Evolutionary conservation across 495 filamentous ascomycete species (phyloP).

Genomic region (Lophiotrema nucula): DNA sequence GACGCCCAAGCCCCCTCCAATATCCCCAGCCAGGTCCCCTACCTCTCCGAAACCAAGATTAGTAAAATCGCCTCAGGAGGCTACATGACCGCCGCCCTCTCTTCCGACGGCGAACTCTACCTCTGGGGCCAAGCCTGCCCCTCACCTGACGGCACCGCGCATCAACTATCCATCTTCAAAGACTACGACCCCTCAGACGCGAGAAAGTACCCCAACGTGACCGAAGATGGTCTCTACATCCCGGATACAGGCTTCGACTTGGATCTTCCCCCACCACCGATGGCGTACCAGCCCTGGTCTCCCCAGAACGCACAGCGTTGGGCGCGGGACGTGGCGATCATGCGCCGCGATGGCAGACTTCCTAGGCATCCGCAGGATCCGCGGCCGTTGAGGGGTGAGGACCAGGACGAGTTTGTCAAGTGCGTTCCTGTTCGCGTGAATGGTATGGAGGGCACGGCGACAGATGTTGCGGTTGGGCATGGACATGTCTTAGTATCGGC

Average conservation of each 20-base stretch:
- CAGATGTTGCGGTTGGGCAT: slow-evolving; percentile 17
- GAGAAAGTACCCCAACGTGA: neutral
- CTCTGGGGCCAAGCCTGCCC: slow-evolving; percentile 23
- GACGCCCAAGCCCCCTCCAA: neutral
- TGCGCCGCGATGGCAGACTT: neutral
- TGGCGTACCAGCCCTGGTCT: neutral
- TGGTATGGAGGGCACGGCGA: neutral
- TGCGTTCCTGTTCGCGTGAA: slow-evolving; percentile 4
- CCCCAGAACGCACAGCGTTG: neutral
- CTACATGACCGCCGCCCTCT: slow-evolving; percentile 16
- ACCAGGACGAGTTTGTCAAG: slow-evolving; percentile 21
- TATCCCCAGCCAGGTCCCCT: slow-evolving; percentile 2
- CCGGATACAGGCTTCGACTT: neutral
- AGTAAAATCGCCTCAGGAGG: slow-evolving; percentile 17
- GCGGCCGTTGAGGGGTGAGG: neutral
- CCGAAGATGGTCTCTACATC: neutral
- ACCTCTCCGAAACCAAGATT: slow-evolving; percentile 15
- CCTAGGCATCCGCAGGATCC: neutral
- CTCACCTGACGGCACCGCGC: neutral
- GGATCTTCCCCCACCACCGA: neutral
- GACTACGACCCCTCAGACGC: neutral
- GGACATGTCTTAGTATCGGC: slow-evolving; percentile 20
- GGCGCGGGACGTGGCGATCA: neutral
- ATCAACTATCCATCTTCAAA: slow-evolving; percentile 4
- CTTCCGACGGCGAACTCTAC: slow-evolving; percentile 18